Evolutionary conservation across 805 yeast genomes (phyloP).

Genomic region (Metschnikowia similis): DNA sequence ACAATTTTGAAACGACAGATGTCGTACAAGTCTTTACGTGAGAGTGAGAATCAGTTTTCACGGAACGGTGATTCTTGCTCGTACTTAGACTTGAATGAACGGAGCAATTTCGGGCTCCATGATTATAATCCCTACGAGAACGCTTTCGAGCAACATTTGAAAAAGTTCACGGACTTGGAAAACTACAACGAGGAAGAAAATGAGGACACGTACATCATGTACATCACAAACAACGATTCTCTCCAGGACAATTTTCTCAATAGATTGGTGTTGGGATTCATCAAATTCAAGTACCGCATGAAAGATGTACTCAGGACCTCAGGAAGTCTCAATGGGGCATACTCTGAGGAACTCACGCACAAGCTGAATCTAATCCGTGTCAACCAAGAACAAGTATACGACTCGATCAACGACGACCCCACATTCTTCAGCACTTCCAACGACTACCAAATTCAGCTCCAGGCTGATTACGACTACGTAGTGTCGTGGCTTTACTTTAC

Average conservation of each 20-base stretch:
- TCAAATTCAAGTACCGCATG: conserved; percentile 21
- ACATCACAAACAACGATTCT: conserved; percentile 19
- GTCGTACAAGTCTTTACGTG: conserved; percentile 16
- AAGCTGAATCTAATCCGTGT: conserved; percentile 3
- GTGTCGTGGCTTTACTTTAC: conserved; percentile 35
- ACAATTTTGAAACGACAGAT: conserved; percentile 14
- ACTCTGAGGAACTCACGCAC: not conserved
- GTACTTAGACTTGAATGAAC: not conserved
- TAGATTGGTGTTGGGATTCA: conserved; percentile 19
- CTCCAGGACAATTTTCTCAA: conserved; percentile 18
- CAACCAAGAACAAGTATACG: conserved; percentile 19
- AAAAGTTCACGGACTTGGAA: conserved; percentile 11
- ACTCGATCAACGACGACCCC: conserved; percentile 33
- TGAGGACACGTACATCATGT: conserved; percentile 23
- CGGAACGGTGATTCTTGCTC: not conserved
- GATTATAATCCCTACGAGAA: conserved; percentile 4
- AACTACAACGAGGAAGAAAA: conserved; percentile 17
- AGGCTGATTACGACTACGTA: conserved; percentile 33
- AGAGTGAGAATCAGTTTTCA: not conserved
- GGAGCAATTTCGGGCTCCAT: not conserved
- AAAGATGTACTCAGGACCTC: conserved; percentile 8
- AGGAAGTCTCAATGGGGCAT: not conserved
- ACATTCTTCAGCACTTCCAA: conserved; percentile 20
- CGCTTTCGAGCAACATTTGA: conserved; percentile 3
- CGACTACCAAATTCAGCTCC: conserved; percentile 24